Conservation (phyloP, 495 filamentous ascomycete species). For the Arthonia radiata region DNA sequence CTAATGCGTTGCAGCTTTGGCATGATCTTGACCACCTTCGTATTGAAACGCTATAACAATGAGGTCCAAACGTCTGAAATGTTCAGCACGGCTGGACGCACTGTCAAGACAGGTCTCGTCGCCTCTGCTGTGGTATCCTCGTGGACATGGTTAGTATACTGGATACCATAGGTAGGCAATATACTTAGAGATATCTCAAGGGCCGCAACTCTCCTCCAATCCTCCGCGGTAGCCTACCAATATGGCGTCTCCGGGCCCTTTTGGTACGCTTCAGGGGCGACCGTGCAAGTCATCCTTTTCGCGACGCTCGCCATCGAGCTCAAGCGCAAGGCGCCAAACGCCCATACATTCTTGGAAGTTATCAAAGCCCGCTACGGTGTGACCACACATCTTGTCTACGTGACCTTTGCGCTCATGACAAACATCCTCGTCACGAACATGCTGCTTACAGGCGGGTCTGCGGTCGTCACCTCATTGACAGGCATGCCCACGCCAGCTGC, state of each 20-base stretch:
- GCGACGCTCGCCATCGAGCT: constrained; percentile 84
- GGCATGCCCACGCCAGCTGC: constrained; percentile 72
- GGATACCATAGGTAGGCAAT: constrained; percentile 5
- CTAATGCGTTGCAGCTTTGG: too few species aligned
- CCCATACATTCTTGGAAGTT: constrained; percentile 68
- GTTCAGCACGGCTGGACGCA: constrained; percentile 85
- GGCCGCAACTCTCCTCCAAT: constrained; percentile 59
- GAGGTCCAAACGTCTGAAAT: constrained; percentile 93
- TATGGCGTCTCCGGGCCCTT: constrained; percentile 75
- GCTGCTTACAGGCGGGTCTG: constrained; percentile 75
- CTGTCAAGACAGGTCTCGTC: constrained; percentile 87
- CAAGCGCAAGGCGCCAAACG: constrained; percentile 67
- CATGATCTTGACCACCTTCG: constrained; percentile 54
- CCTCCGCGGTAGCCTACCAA: constrained; percentile 36
- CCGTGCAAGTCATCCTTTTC: constrained; percentile 65
- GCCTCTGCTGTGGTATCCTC: constrained; percentile 83
- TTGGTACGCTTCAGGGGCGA: constrained; percentile 54
- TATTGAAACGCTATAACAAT: constrained; percentile 66
- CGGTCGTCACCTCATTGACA: constrained; percentile 62
- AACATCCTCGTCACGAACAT: constrained; percentile 78
- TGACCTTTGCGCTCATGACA: constrained; percentile 58
- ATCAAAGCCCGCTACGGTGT: constrained; percentile 37
- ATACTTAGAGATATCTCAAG: constrained; percentile 3
- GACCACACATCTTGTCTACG: constrained; percentile 46
- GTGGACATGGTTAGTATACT: constrained; percentile 60